Evolutionary conservation across 2,329 filamentous ascomycete genomes (phyloP), one percentile per base, ranked within the genome.

Genomic region (Trichophaea hybrida): DNA sequence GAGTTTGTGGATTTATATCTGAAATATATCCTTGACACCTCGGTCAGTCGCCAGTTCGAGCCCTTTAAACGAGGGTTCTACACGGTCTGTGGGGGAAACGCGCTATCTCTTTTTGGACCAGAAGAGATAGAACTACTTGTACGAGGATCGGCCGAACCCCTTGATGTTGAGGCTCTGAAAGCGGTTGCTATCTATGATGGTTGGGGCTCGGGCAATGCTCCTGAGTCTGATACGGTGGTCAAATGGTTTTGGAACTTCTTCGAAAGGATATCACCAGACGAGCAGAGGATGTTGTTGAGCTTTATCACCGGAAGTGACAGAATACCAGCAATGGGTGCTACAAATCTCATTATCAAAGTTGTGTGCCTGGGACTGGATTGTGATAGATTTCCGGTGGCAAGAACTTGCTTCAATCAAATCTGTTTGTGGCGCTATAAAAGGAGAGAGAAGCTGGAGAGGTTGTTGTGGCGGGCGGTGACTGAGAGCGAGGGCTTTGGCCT

Each of bases 51-150:
- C 44, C 89, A 95, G 69, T 96, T 94, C 65, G 88, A 94, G 70
- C 89, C 90, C 0, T 96, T 96, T 76, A 93, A 93, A 70, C 81
- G 89, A 58, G 90, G 90, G 0, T 96, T 96, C 72, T 96, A 88
- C 71, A 94, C 86, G 0, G 88, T 95, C 33, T 94, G 88, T 69
- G 86, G 85, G 38, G 88, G 89, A 38, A 94, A 93, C 69, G 89
- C 90, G 0, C 76, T 95, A 38, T 88, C 85, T 0, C 78, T 96
- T 1, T 95, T 95, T 72, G 81, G 87, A 13, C 85, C 90, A 0
- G 89, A 95, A 70, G 90, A 96, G 71, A 94, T 96, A 63, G 90
- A 95, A 70, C 78, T 94, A 2, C 78, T 95, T 0, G 80, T 96
- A 4, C 79, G 89, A 55, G 89, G 89, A 8, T 93, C 87, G 6